A percentile compares a stretch with the other conserved stretches of the same genome.
phyloP scores from a whole-genome alignment of 306 rosid species.

The Inga oerstediana region DNA sequence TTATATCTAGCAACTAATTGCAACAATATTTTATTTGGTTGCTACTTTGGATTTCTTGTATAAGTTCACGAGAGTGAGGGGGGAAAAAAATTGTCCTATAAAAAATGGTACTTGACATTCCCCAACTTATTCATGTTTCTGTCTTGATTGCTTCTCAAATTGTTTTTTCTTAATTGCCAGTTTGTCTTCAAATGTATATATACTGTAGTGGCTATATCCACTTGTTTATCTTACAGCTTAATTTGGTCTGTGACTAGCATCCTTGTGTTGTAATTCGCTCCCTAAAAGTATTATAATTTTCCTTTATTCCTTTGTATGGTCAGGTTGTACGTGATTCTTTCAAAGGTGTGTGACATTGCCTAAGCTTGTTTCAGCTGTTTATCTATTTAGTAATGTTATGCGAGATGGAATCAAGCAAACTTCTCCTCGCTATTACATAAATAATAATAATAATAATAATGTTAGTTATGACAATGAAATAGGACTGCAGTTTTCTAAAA shows the following conservation, averaged over 20 bases:
- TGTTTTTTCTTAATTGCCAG: conserved; percentile 12
- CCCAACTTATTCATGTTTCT: background rate
- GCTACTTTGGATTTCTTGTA: conserved; percentile 5
- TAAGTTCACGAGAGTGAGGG: background rate
- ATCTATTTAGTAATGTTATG: conserved; percentile 30
- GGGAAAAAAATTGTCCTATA: background rate
- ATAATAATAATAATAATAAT: background rate
- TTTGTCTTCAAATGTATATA: conserved; percentile 6
- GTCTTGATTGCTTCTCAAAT: conserved; percentile 20
- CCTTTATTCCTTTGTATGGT: conserved; percentile 40
- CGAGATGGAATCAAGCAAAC: conserved; percentile 37
- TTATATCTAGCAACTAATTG: background rate
- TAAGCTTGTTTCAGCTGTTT: conserved; percentile 37
- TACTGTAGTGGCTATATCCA: conserved; percentile 5
- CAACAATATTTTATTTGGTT: background rate
- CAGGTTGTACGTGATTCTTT: conserved; percentile 87
- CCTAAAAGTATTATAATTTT: conserved; percentile 31
- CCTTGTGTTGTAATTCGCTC: conserved; percentile 20
- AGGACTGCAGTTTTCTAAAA: conserved; percentile 9
- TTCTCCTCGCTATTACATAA: conserved; percentile 25
- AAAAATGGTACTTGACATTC: conserved; percentile 17
- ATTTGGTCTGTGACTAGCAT: conserved; percentile 26
- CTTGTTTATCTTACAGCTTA: conserved; percentile 12
- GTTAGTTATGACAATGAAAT: conserved; percentile 5
- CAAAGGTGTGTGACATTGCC: conserved; percentile 60